Evolutionary conservation across 2,329 filamentous ascomycete genomes (phyloP), one percentile per base, ranked within the genome.

Genomic region (Cladophialophora carrionii): DNA sequence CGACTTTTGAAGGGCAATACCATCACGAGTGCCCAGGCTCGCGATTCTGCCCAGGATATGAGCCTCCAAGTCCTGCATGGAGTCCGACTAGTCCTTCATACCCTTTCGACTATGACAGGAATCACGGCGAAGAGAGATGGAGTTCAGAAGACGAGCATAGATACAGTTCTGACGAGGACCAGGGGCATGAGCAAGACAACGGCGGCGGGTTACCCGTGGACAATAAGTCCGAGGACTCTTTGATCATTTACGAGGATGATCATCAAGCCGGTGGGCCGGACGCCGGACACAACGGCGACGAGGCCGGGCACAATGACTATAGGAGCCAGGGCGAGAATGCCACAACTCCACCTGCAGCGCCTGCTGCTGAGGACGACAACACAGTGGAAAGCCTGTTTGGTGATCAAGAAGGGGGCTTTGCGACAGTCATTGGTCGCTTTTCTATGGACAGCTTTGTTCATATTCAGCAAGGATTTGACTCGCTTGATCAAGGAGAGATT

Each of bases 1-100:
- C 66, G 17, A 49, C 22, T 43, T 68, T 31, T 51, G 32, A 29
- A 37, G 61, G 66, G 26, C 53, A 68, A 48, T 66, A 68, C 43
- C 66, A 68, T 53, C 66, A 68, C 20, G 46, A 46, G 17, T 62
- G 59, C 34, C 24, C 12, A 49, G 26, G 43, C 0, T 46, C 12
- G 22, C 17, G 17, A 2, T 22, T 2, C 41, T 60, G 29, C 29
- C 24, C 52, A 34, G 48, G 48, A 22, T 51, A 34, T 8, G 17
- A 29, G 29, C 22, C 24, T 10, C 1, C n/a, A 20, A 29, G 3
- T 17, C 52, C 52, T 34, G 8, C 10, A 31, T 20, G 14, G 17
- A 34, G 3, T 29, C 24, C 29, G 52, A 54, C 29, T 4, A 54
- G 52, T 29, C 20, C 22, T 8, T 22, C 48, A 52, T 24, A 14